A percentile compares a stretch with the other conserved stretches of the same genome.
These are phyloP conservation scores for Parsonsia alboflavescens DNA, from an alignment of 257 asterid species.

Conservation along the genomic window DNA sequence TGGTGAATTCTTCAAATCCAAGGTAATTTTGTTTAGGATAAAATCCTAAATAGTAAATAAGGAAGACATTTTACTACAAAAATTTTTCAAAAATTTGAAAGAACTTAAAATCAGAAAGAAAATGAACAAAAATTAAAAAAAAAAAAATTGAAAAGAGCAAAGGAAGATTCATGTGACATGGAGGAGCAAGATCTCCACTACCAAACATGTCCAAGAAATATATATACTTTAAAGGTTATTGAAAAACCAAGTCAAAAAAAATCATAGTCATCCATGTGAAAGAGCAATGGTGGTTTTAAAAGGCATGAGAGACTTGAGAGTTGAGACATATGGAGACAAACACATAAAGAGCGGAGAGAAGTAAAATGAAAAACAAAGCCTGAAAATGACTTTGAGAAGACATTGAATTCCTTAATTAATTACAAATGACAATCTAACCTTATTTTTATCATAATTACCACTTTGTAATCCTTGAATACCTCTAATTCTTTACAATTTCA, in stretches of 20 bases:
- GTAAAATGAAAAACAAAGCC: neutral
- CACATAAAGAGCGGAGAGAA: neutral
- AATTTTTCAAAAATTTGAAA: too few species aligned
- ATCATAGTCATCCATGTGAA: conserved; percentile 3
- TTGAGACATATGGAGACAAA: neutral
- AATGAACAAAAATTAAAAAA: neutral
- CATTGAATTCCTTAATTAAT: too few species aligned
- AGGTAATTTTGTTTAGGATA: too few species aligned
- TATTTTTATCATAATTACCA: too few species aligned
- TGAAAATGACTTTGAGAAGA: too few species aligned
- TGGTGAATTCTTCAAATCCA: too few species aligned
- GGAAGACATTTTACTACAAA: too few species aligned
- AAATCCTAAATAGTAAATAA: too few species aligned
- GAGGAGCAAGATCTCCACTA: neutral
- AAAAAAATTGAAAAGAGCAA: neutral
- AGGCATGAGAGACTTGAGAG: neutral
- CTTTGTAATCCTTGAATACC: too few species aligned
- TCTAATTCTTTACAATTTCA: too few species aligned
- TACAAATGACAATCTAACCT: too few species aligned
- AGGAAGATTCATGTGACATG: neutral
- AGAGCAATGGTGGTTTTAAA: neutral
- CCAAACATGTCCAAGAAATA: neutral
- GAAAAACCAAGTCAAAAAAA: neutral
- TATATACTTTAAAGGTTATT: neutral
- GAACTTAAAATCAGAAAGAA: neutral